A percentile compares a stretch with the other conserved stretches of the same genome.
Conservation (phyloP, 495 filamentous ascomycete genomes). For the Barbatosphaeria neglecta region DNA sequence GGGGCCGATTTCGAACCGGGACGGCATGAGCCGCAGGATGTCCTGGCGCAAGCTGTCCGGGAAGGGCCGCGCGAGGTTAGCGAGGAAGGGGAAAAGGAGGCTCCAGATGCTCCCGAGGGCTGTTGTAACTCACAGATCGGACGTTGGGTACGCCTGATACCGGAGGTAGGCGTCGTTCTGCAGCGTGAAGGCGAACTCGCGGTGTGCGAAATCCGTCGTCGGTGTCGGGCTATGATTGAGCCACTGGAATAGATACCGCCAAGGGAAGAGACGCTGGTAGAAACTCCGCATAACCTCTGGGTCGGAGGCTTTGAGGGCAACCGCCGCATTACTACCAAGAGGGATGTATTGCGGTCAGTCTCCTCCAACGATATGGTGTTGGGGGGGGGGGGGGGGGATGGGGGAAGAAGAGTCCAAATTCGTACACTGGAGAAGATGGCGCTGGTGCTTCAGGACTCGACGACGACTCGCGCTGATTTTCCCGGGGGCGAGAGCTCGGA, state of each 20-base stretch:
- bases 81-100: neutral
- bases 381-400: neutral
- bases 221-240: conserved; percentile 86
- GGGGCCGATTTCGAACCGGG: conserved; percentile 94
- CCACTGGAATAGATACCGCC: conserved; percentile 94
- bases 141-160: conserved; percentile 80
- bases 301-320: conserved; percentile 40
- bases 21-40: conserved; percentile 71
- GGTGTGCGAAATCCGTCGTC: conserved; percentile 75
- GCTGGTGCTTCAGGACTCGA: conserved; percentile 16
- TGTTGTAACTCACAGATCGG: conserved; percentile 67
- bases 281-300: conserved; percentile 78
- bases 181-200: conserved; percentile 90
- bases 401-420: too few relatives aligned
- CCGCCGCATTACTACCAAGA: conserved; percentile 9
- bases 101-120: too few relatives aligned
- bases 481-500: conserved; percentile 32
- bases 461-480: conserved; percentile 16
- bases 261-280: conserved; percentile 93
- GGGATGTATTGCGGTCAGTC: conserved; percentile 4
- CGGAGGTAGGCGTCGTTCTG: conserved; percentile 82
- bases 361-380: too few relatives aligned
- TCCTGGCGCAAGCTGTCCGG: conserved; percentile 74
- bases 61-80: neutral
- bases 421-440: conserved; percentile 22